A percentile compares a stretch with the other conserved stretches of the same genome.
These are phyloP conservation scores for Microbotryum intermedium DNA, from an alignment of 1,284 basidiomycete species.

Conservation along the genomic window DNA sequence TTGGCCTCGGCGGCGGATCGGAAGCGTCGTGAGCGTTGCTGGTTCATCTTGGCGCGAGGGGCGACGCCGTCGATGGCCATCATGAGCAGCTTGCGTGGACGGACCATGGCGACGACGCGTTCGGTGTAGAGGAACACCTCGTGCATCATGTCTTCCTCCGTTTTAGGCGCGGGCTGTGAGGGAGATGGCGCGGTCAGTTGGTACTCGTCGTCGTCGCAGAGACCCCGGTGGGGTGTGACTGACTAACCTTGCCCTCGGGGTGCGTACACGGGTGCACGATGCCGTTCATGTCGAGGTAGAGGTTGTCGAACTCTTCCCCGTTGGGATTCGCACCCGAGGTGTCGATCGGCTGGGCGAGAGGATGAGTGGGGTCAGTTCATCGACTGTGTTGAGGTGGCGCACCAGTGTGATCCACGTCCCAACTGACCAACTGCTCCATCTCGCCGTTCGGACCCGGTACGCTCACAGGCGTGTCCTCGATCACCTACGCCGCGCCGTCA, in stretches of 20 bases:
- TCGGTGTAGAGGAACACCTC: slow-evolving; percentile 97
- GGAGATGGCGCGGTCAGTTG: too few relatives aligned
- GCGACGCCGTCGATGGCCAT: slow-evolving; percentile 99
- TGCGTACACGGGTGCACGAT: slow-evolving; percentile 98
- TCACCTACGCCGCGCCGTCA: too few relatives aligned
- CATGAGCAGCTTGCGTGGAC: slow-evolving; percentile 88
- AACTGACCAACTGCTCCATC: slow-evolving; percentile 48
- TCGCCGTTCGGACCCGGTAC: slow-evolving; percentile 51
- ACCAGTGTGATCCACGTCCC: too few relatives aligned
- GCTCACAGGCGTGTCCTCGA: slow-evolving; percentile 69
- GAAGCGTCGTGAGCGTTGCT: slow-evolving; percentile 92
- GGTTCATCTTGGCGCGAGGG: slow-evolving; percentile 98
- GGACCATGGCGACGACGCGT: slow-evolving; percentile 91
- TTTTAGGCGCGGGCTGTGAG: slow-evolving; percentile 85
- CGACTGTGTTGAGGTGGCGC: neutral
- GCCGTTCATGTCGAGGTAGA: slow-evolving; percentile 91
- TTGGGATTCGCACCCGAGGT: slow-evolving; percentile 88
- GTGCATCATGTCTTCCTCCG: slow-evolving; percentile 98
- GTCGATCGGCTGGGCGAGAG: slow-evolving; percentile 53
- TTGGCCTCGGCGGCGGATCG: slow-evolving; percentile 88
- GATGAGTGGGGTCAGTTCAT: neutral
- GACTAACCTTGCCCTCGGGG: slow-evolving; percentile 77
- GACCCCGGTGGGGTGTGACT: neutral
- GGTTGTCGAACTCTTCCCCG: slow-evolving; percentile 85
- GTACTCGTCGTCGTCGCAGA: too few relatives aligned